phyloP scores from a whole-genome alignment of 176 grass and related monocot genomes.

The Olyra latifolia region DNA sequence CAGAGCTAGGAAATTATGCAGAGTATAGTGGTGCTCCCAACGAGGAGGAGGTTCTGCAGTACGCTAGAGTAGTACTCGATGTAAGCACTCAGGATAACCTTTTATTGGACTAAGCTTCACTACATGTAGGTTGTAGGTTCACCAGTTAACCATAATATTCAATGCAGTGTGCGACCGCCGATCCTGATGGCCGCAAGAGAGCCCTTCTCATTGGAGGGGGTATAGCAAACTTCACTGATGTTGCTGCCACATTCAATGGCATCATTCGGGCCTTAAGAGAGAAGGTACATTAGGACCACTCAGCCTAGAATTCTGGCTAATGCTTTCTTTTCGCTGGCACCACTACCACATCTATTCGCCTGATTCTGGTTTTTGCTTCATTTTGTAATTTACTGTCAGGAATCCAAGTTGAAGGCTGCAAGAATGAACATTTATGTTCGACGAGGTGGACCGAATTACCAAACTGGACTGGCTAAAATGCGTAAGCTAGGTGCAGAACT shows the following conservation, averaged over 20 bases:
- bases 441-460: conserved; percentile 87
- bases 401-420: conserved; percentile 80
- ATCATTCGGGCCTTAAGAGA: conserved; percentile 86
- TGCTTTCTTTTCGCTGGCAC: conserved; percentile 8
- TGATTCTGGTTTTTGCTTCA: conserved; percentile 20
- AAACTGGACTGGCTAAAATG: conserved; percentile 83
- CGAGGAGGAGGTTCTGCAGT: conserved; percentile 89
- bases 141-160: conserved; percentile 12
- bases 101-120: neutral
- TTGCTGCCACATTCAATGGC: conserved; percentile 86
- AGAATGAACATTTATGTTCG: conserved; percentile 85
- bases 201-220: conserved; percentile 92
- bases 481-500: conserved; percentile 70
- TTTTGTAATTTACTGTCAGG: conserved; percentile 38
- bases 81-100: conserved; percentile 40
- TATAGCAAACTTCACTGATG: conserved; percentile 98
- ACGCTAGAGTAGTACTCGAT: conserved; percentile 92
- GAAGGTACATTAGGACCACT: conserved; percentile 54
- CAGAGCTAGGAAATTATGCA: conserved; percentile 87
- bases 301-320: neutral
- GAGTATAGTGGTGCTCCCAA: conserved; percentile 96
- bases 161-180: conserved; percentile 65
- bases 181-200: conserved; percentile 92
- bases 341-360: neutral
- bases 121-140: conserved; percentile 6